These are phyloP conservation scores for Stachybotrys elegans DNA, from an alignment of 2,329 filamentous ascomycete species.

Conservation along the genomic window DNA sequence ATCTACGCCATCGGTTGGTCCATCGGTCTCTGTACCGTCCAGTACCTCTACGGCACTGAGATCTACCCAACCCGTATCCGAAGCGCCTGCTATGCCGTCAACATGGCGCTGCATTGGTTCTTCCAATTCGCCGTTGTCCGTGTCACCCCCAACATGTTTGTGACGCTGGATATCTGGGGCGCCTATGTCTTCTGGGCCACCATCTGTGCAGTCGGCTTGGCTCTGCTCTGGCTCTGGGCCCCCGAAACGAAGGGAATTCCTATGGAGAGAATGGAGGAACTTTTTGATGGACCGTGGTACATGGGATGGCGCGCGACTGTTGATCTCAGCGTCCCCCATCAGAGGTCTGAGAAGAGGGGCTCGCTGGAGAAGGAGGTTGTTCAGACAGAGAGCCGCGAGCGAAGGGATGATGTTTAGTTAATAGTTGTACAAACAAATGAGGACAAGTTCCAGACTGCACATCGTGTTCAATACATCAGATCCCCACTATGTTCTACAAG, in stretches of 20 bases:
- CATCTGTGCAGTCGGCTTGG: slow-evolving; percentile 39
- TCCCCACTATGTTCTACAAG: too few relatives aligned
- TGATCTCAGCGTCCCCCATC: background rate
- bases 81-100: slow-evolving; percentile 44
- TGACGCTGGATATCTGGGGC: slow-evolving; percentile 46
- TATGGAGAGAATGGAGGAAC: slow-evolving; percentile 47
- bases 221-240: slow-evolving; percentile 44
- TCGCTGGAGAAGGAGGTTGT: too few relatives aligned
- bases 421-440: too few relatives aligned
- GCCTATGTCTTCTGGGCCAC: slow-evolving; percentile 50
- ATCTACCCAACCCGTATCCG: slow-evolving; percentile 51
- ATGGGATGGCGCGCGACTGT: slow-evolving; percentile 24
- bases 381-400: too few relatives aligned
- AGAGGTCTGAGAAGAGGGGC: too few relatives aligned
- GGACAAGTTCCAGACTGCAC: too few relatives aligned
- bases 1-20: slow-evolving; percentile 53
- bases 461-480: too few relatives aligned
- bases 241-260: slow-evolving; percentile 49
- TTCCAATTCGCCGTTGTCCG: slow-evolving; percentile 54
- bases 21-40: slow-evolving; percentile 50
- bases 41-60: slow-evolving; percentile 51
- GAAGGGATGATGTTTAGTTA: too few relatives aligned
- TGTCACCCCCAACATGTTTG: slow-evolving; percentile 50
- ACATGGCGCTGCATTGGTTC: slow-evolving; percentile 52
- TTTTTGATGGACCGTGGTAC: slow-evolving; percentile 36